Evolutionary conservation across 352 stramenopile genomes (phyloP), one percentile per base, ranked within the genome.

Genomic region (Phytophthora ohioensis): DNA sequence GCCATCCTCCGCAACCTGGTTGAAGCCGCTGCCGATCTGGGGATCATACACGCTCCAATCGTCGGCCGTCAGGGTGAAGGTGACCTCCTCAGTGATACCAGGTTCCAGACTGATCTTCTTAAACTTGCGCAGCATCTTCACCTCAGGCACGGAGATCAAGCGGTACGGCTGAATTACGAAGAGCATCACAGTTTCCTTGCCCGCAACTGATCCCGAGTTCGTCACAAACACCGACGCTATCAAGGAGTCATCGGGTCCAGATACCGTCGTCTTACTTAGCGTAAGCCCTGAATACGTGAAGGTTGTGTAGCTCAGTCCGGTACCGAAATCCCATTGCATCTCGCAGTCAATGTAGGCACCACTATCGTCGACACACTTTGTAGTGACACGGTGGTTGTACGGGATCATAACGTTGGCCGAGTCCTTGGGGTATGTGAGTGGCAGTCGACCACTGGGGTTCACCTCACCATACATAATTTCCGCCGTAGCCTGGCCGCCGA

Each of bases 111-210:
- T 57, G 31, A 97, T 84, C 75, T 96, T 96, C 27, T 79, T 62
- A 63, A 95, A 96, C 53, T 86, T 85, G 49, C 88, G 87, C 34
- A 97, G 80, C 65, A 90, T 81, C 76, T 95, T 96, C 42, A 91
- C 80, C 51, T 95, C 88, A 0, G 89, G 87, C 17, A 92, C 78
- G 3, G 88, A 82, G 49, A 88, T 84, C 31, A 71, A 56, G 15
- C 84, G 84, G 54, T 81, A 83, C 38, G 83, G 81, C 60, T 91
- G 85, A 13, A 81, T 84, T 36, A 96, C 70, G 46, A 97, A 92
- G 41, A 97, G 59, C 63, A 97, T 82, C 10, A 94, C 79, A 0
- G 79, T 88, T 57, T 97, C 87, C 46, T 95, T 91, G 9, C 88
- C 88, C 3, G 70, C 64, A 2, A 70, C 38, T 2, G 61, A 59